Evolutionary conservation across 176 grass and related monocot species (phyloP), one percentile per base, ranked within the genome.

Genomic region (Zoysia japonica): DNA sequence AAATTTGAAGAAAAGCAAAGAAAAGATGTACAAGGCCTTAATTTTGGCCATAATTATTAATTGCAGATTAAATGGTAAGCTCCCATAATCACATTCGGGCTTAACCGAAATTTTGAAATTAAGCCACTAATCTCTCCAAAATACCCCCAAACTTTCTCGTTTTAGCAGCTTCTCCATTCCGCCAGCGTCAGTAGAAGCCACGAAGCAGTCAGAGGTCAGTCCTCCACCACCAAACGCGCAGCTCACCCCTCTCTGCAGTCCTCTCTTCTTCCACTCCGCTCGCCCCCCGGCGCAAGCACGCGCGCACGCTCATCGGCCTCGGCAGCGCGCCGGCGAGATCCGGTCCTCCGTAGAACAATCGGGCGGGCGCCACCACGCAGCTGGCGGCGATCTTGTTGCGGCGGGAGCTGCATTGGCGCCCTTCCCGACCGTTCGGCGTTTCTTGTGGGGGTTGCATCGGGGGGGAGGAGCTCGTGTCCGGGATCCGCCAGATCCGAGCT

Each of bases 401-500:
- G 61, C 39, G 20, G 78, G 67, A 78, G 78, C 83, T 85, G 87
- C 87, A 89, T 89, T 89, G 83, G 83, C 66, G 2, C 37, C 55
- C 17, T 28, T 39, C 77, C 48, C 57, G 36, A 78, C 59, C 59
- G 45, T 73, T 78, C 78, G 68, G 78, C 52, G 52, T 67, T 85
- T 85, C 37, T 72, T 68, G 67, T 20, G n/a, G 6, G 6, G 51
- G 67, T 67, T 85, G 75, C 62, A 19, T 17, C 56, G 17, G 7
- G 47, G 28, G 57, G 71, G 65, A 44, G 15, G 66, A 44, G 78
- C 60, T 72, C 20, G 40, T 65, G 60, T 39, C 20, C 52, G 67
- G 83, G 87, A 89, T 89, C 82, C 82, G 56, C 61, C 68, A 89
- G 87, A 89, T 89, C 87, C 73, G 78, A 73, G 52, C 61, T 82